A percentile compares a stretch with the other conserved stretches of the same genome.
These are phyloP conservation scores for Globisporangium rhizosaccharum DNA, from an alignment of 352 stramenopile genomes.

Conservation along the genomic window DNA sequence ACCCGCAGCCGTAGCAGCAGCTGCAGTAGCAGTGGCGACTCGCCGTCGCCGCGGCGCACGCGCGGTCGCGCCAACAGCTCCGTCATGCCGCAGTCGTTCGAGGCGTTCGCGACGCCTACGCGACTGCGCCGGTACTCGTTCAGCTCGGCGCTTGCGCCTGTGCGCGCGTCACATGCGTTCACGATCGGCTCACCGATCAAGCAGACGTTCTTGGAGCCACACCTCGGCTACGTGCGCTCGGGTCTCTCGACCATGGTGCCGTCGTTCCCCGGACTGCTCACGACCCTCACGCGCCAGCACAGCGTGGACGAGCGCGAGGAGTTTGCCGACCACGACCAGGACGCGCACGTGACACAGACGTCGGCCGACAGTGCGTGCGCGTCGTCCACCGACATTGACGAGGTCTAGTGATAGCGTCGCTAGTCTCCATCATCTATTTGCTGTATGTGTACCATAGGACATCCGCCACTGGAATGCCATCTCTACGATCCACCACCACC, in stretches of 20 bases:
- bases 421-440: neutral
- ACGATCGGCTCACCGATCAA: slow-evolving; percentile 10
- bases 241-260: slow-evolving; percentile 11
- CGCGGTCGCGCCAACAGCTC: slow-evolving; percentile 12
- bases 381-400: slow-evolving; percentile 8
- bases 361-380: neutral
- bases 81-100: slow-evolving; percentile 5
- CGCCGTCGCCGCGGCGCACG: slow-evolving; percentile 2
- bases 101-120: slow-evolving; percentile 12
- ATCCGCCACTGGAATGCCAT: no score
- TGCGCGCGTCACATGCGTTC: slow-evolving; percentile 5
- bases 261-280: slow-evolving; percentile 6
- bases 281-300: slow-evolving; percentile 7
- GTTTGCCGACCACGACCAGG: slow-evolving; percentile 2
- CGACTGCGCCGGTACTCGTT: slow-evolving; percentile 13
- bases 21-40: neutral
- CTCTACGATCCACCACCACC: no score
- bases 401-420: neutral
- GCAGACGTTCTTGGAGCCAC: slow-evolving; percentile 9
- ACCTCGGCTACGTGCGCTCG: slow-evolving; percentile 12
- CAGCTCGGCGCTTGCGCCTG: slow-evolving; percentile 4
- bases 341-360: neutral
- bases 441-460: neutral
- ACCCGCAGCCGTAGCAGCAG: neutral
- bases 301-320: slow-evolving; percentile 13